Conservation (phyloP, 805 yeast species). For the Zygoascus flipseniorum region DNA sequence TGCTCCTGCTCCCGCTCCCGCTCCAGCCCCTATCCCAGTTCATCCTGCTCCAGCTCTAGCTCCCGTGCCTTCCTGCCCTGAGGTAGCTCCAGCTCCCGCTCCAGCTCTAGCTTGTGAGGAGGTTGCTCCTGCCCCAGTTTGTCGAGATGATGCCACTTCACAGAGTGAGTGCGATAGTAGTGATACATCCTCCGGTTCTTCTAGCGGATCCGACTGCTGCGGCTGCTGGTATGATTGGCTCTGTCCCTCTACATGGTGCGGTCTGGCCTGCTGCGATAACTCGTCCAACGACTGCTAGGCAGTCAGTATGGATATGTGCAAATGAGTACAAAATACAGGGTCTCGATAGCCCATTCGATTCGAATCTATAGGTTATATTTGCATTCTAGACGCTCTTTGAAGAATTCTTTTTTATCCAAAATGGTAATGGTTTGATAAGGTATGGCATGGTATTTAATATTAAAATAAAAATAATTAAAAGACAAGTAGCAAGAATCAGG, state of each 20-base stretch:
- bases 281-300: not conserved
- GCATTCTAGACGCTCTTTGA: not conserved
- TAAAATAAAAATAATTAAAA: not conserved
- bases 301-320: not conserved
- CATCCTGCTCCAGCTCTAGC: conserved; percentile 7
- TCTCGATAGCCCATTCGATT: not conserved
- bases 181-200: not conserved
- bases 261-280: not conserved
- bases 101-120: conserved; percentile 2
- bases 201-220: not conserved
- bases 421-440: not conserved
- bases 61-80: conserved; percentile 2
- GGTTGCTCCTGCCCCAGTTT: not conserved
- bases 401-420: not conserved
- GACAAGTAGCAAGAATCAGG: no score
- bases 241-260: not conserved
- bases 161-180: not conserved
- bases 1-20: conserved; percentile 4
- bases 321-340: not conserved
- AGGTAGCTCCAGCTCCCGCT: not conserved
- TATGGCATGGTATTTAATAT: not conserved
- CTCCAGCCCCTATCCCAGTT: conserved; percentile 7
- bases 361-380: not conserved
- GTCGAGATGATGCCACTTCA: not conserved
- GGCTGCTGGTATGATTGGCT: not conserved